Conservation (phyloP, 495 filamentous ascomycete genomes). For the Neurospora sp. region DNA sequence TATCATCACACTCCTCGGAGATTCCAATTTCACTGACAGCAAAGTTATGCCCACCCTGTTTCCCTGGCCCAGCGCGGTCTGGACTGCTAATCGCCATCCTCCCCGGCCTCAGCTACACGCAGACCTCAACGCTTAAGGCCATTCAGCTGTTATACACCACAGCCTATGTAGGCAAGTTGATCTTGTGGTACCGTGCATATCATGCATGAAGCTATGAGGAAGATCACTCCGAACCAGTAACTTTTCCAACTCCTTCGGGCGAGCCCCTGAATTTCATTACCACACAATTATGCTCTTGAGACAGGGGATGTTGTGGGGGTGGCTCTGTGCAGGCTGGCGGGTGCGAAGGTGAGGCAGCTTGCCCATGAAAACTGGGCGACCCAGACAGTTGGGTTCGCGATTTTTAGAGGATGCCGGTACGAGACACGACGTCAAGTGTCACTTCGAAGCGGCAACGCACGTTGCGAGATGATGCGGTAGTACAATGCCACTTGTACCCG, state of each 20-base stretch:
- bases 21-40: neutral
- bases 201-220: neutral
- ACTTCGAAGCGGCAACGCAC: neutral
- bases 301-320: neutral
- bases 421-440: neutral
- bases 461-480: neutral
- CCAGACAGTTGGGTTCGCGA: neutral
- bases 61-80: neutral
- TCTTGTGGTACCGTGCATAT: neutral
- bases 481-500: neutral
- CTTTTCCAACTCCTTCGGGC: neutral
- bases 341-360: neutral
- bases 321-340: neutral
- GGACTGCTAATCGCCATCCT: neutral
- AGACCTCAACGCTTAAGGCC: neutral
- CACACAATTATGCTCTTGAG: neutral
- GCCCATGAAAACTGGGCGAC: neutral
- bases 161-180: neutral
- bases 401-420: neutral
- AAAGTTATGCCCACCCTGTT: neutral
- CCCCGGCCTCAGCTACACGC: neutral
- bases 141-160: neutral
- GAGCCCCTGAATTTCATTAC: neutral
- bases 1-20: neutral
- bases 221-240: neutral